A percentile compares a stretch with the other conserved stretches of the same genome.
These are phyloP conservation scores for Vigna angularis DNA, from an alignment of 306 rosid species.

Conservation along the genomic window DNA sequence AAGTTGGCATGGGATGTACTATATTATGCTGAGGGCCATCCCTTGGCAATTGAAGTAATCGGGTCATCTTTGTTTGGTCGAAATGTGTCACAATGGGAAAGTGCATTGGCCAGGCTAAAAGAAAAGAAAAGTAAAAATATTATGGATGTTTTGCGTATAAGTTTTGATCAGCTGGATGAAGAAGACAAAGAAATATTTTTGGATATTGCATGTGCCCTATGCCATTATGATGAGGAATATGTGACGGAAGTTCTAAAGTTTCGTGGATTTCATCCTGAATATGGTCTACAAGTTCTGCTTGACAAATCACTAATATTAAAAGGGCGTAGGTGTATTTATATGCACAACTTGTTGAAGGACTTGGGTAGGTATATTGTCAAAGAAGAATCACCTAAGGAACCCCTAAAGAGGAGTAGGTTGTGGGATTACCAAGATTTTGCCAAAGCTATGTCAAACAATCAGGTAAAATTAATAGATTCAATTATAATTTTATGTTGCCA, in stretches of 20 bases:
- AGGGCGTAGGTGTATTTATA: accelerated
- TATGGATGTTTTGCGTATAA: not conserved
- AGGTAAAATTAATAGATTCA: too few species aligned
- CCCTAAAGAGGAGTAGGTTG: too few species aligned
- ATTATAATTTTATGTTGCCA: too few species aligned
- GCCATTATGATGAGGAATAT: accelerated
- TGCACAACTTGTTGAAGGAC: not conserved
- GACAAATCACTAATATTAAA: not conserved
- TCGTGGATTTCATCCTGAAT: not conserved
- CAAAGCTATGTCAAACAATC: too few species aligned
- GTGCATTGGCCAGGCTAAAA: not conserved
- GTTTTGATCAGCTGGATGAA: not conserved
- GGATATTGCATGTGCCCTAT: not conserved
- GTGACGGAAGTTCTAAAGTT: not conserved
- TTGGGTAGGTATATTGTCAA: not conserved
- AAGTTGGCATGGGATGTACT: accelerated
- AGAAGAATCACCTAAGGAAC: too few species aligned
- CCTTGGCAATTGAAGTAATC: not conserved
- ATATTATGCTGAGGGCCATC: not conserved
- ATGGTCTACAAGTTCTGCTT: not conserved
- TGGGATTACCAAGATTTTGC: too few species aligned
- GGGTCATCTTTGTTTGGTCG: not conserved
- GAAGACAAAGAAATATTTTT: not conserved
- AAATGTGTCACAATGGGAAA: not conserved
- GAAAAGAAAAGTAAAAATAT: not conserved